phyloP scores from a whole-genome alignment of 108 stramenopile genomes.

The Skeletonema menzelii region DNA sequence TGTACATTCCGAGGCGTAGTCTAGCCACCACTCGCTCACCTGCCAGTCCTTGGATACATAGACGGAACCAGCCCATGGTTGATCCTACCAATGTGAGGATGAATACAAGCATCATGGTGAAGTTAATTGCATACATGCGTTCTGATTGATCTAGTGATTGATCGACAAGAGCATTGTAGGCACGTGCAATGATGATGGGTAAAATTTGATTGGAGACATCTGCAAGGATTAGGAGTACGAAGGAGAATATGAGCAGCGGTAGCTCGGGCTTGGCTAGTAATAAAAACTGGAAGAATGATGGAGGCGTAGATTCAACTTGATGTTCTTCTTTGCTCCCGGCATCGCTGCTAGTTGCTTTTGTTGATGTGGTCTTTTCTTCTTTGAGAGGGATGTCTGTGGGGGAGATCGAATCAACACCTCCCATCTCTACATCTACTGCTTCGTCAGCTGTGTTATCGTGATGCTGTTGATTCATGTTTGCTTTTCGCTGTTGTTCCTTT shows the following conservation, averaged over 20 bases:
- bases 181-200: slow-evolving; percentile 51
- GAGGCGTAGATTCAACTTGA: background rate
- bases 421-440: no score
- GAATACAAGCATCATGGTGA: slow-evolving; percentile 44
- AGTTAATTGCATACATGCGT: slow-evolving; percentile 48
- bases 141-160: slow-evolving; percentile 9
- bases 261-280: slow-evolving; percentile 30
- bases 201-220: slow-evolving; percentile 40
- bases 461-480: no score
- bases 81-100: slow-evolving; percentile 28
- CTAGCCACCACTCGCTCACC: slow-evolving; percentile 83
- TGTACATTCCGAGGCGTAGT: slow-evolving; percentile 57
- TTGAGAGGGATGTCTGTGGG: no score
- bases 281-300: slow-evolving; percentile 7
- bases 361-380: no score
- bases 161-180: slow-evolving; percentile 55
- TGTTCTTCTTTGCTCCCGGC: background rate
- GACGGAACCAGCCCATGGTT: slow-evolving; percentile 49
- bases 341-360: background rate
- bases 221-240: slow-evolving; percentile 40
- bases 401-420: no score
- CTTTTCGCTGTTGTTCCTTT: no score
- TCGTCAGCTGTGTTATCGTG: no score
- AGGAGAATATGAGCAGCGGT: slow-evolving; percentile 31
- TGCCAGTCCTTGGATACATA: slow-evolving; percentile 44